Evolutionary conservation across 2,329 filamentous ascomycete genomes (phyloP).

Genomic region (Fusarium udum): DNA sequence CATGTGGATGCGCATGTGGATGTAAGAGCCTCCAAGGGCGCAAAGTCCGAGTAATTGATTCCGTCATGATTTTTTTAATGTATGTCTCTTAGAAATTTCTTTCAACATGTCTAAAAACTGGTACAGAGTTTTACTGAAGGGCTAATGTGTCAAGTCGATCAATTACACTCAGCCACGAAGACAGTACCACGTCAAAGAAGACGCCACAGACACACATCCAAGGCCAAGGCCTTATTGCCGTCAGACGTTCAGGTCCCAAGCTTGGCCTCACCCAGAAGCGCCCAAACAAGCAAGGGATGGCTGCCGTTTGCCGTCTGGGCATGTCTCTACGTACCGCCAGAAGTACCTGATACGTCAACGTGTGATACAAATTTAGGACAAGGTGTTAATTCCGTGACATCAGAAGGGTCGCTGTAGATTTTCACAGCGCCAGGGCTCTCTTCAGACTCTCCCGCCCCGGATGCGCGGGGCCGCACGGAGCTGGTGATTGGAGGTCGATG

Average conservation of each 20-base stretch:
- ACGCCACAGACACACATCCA: constrained; percentile 8
- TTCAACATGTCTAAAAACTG: not conserved
- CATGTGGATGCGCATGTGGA: constrained; percentile 9
- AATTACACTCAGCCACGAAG: constrained; percentile 7
- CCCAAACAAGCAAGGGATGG: constrained; percentile 7
- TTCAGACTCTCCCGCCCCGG: constrained; percentile 13
- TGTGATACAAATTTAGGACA: constrained; percentile 9
- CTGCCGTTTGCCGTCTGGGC: constrained; percentile 38
- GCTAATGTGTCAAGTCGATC: not conserved
- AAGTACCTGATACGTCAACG: constrained; percentile 25
- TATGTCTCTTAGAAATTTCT: not conserved
- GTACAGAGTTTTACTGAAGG: not conserved
- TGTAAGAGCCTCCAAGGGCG: constrained; percentile 10
- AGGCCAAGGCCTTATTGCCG: constrained; percentile 23
- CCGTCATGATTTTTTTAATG: constrained; percentile 13
- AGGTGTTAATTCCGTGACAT: constrained; percentile 26
- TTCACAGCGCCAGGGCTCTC: not conserved
- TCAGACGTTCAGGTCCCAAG: constrained; percentile 15
- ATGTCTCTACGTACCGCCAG: constrained; percentile 5
- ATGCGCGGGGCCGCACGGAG: constrained; percentile 21
- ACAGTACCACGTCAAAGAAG: not conserved
- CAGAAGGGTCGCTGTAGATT: constrained; percentile 3
- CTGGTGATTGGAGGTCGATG: constrained; percentile 34
- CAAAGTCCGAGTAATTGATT: not conserved
- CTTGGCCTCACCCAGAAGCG: constrained; percentile 18